Base-by-base conservation (phyloP, 306 rosid genomes). In the Coriaria nepalensis region DNA sequence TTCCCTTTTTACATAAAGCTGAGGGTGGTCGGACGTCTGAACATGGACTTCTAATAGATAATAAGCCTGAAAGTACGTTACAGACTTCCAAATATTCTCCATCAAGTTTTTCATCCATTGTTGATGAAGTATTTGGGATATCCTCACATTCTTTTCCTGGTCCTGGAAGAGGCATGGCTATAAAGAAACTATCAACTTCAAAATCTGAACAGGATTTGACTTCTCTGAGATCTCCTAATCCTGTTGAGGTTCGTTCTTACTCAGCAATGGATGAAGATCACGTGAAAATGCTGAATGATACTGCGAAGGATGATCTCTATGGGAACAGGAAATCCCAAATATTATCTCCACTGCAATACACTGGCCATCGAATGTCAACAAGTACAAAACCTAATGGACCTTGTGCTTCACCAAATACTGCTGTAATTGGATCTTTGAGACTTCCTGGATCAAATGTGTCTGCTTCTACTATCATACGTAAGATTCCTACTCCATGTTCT, bases 161-260 rank as follows among this genome's bases (percentile, higher is more conserved):
- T 39, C 62, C 68, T 37, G 94, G 80, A 69, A 77, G 96, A 81
- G 66, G 65, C 60, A 45, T 66, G 43, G 40, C 72, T 43, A 72
- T 64, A 52, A 92, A 62, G 66, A 74, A 63, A 57, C 59, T 92
- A 41, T 68, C 93, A 68, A 69, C 77, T 64, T 92, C 99, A 60
- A 92, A 92, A 52, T 92, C 99, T 65, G 99, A 92, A 47, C 99
- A 92, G 74, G 95, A 86, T 80, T 70, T 92, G 72, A 66, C 86
- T 60, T 82, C 96, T 37, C 70, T 80, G 56, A 77, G 77, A 70
- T 92, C 92, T 49, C 81, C 87, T 4, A 78, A 68, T 56, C 63
- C 79, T 9, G 81, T 42, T 51, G 96, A 82, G 67, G 65, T 61
- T 55, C 66, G 78, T 59, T 77, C 93, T 33, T 57, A 66, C 50